These are phyloP conservation scores for Mucor plumbeus DNA, from an alignment of 371 early-diverging fungal genomes.

Conservation along the genomic window DNA sequence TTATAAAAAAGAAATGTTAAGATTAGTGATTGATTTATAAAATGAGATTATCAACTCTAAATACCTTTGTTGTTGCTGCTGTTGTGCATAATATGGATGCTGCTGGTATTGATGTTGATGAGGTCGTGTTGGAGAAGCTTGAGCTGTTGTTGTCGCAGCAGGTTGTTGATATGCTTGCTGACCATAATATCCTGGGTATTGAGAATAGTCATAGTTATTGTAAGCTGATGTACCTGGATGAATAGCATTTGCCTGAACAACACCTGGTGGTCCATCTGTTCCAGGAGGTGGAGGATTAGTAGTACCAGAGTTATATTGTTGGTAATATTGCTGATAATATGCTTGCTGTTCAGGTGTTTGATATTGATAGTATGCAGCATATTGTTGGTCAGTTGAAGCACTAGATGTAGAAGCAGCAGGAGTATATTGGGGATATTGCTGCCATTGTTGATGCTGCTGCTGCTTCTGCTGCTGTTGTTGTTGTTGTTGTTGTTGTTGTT, in stretches of 20 bases:
- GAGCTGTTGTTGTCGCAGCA: constrained; percentile 6
- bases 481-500: constrained; percentile 28
- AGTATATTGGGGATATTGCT: constrained; percentile 21
- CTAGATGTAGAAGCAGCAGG: background rate
- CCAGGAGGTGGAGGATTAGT: constrained; percentile 29
- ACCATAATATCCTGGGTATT: constrained; percentile 17
- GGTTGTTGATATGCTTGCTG: constrained; percentile 22
- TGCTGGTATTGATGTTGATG: constrained; percentile 10
- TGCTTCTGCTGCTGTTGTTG: constrained; percentile 17
- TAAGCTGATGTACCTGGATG: background rate
- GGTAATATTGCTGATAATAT: constrained; percentile 44
- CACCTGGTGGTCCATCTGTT: constrained; percentile 22
- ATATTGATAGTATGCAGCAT: constrained; percentile 32
- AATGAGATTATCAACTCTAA: background rate
- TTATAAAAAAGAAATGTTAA: background rate
- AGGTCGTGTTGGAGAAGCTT: constrained; percentile 12
- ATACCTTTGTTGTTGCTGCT: constrained; percentile 6
- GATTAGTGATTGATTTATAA: background rate
- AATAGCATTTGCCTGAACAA: background rate
- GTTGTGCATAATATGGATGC: constrained; percentile 7
- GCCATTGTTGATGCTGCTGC: constrained; percentile 28
- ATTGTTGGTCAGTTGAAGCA: constrained; percentile 23
- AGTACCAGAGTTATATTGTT: constrained; percentile 13
- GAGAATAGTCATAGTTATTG: constrained; percentile 18
- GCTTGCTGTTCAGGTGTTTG: constrained; percentile 33